Percentiles rank a stretch among this genome's conserved stretches.
phyloP scores from a whole-genome alignment of 306 rosid genomes.

The Lupinus albus region DNA sequence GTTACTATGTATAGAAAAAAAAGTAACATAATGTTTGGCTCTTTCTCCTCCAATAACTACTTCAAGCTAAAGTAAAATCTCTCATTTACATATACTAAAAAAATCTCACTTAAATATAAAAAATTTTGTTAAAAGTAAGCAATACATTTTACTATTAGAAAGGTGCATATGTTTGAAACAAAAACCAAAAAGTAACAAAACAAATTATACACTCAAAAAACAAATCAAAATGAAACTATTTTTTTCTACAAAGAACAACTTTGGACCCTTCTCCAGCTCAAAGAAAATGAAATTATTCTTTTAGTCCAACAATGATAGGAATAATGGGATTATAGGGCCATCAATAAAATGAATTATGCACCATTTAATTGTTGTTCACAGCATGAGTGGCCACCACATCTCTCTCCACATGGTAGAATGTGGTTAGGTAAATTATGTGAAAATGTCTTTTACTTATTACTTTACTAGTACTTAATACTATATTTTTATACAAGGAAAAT shows the following conservation, averaged over 20 bases:
- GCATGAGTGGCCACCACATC: conserved; percentile 20
- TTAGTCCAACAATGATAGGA: conserved; percentile 29
- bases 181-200: neutral
- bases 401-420: neutral
- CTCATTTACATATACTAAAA: neutral
- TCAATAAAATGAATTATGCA: conserved; percentile 9
- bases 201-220: neutral
- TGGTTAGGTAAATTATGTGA: neutral
- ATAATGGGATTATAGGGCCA: conserved; percentile 27
- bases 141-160: neutral
- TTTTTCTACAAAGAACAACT: conserved; percentile 26
- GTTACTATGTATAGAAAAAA: neutral
- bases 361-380: neutral
- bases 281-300: conserved; percentile 15
- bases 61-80: neutral
- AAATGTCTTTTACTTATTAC: no score
- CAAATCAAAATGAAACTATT: neutral
- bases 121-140: neutral
- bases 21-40: neutral
- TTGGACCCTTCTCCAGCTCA: conserved; percentile 34
- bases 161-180: neutral
- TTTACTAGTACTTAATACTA: no score
- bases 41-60: neutral
- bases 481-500: no score
- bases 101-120: no score